Evolutionary conservation across 805 yeast species (phyloP), one percentile per base, ranked within the genome.

Genomic region (Kazachstania viticola): DNA sequence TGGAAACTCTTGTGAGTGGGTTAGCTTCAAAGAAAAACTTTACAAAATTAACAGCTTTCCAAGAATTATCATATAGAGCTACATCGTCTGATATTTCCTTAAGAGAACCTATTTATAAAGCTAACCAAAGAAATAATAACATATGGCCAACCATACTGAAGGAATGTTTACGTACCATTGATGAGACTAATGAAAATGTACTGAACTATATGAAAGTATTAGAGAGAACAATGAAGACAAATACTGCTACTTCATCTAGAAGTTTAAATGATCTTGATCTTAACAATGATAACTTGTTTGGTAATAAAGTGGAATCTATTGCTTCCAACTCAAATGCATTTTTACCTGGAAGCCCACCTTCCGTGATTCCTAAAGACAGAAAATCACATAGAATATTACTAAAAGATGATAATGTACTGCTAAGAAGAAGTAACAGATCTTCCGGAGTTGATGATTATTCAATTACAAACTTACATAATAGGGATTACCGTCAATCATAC

Each of bases 31-130:
- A 55, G 19, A 64, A 62, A 31, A 62, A 60, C 9, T 61, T 71
- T 33, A 69, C 70, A 1, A 67, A 73, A 37, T 49, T 74, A 36
- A 73, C 84, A 1, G 85, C 88, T 3, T 79, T 73, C 56, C 88
- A 80, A 54, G 91, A 80, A 47, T 59, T 79, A 33, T 79, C 82
- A 1, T 75, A 69, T 44, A 60, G 79, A 29, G 60, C 85, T 6
- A 68, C 74, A 1, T 56, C 72, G 3, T 48, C 61, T 1, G 66
- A 68, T 37, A 40, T 55, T 3, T 64, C 68, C 30, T 58, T 69
- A 32, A 64, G 87, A 49, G 41, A 51, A 18, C 61, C 73, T 3
- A 67, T 79, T 17, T 79, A 73, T 48, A 64, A 64, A 39, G 65
- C 67, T 15, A 61, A 63, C 33, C 57, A 64, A 27, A 67, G 60